Evolutionary conservation across 805 yeast genomes (phyloP).

Genomic region (Starmerella stellata): DNA sequence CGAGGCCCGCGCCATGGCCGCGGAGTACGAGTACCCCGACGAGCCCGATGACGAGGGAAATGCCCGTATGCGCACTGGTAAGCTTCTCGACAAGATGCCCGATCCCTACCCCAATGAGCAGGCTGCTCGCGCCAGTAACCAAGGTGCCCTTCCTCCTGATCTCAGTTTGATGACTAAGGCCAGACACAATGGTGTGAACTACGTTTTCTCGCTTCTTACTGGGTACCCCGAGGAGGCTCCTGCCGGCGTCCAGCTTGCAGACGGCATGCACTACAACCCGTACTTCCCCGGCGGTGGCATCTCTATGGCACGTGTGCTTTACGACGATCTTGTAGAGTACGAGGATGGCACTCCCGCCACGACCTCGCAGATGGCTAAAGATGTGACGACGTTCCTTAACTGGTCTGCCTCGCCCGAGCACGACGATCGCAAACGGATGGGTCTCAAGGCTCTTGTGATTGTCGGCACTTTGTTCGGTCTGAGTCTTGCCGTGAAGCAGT

Average conservation of each 20-base stretch:
- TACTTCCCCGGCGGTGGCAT: constrained; percentile 99
- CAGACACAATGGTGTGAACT: constrained; percentile 95
- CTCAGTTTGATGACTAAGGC: constrained; percentile 93
- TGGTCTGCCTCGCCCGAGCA: constrained; percentile 99
- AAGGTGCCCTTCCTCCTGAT: constrained; percentile 98
- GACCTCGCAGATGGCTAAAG: constrained; percentile 98
- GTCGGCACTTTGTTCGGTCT: constrained; percentile 61
- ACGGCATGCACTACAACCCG: constrained; percentile 95
- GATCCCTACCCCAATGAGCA: constrained; percentile 95
- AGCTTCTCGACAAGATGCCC: constrained; percentile 86
- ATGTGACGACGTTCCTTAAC: constrained; percentile 84
- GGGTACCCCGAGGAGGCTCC: constrained; percentile 99
- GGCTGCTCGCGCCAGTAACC: constrained; percentile 99
- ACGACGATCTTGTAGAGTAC: constrained; percentile 92
- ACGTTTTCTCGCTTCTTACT: constrained; percentile 82
- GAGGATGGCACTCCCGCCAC: constrained; percentile 99
- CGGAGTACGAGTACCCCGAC: constrained; percentile 93
- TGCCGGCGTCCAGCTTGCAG: constrained; percentile 85
- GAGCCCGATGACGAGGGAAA: constrained; percentile 92
- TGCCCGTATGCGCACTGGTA: constrained; percentile 96
- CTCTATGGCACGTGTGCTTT: constrained; percentile 97
- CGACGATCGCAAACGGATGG: constrained; percentile 92
- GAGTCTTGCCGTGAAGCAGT: constrained; percentile 84
- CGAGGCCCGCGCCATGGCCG: constrained; percentile 87
- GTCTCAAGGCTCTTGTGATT: constrained; percentile 77